A percentile compares a stretch with the other conserved stretches of the same genome.
Conservation (phyloP, 164 flowering plant species). For the Paratinospora sagittata region DNA sequence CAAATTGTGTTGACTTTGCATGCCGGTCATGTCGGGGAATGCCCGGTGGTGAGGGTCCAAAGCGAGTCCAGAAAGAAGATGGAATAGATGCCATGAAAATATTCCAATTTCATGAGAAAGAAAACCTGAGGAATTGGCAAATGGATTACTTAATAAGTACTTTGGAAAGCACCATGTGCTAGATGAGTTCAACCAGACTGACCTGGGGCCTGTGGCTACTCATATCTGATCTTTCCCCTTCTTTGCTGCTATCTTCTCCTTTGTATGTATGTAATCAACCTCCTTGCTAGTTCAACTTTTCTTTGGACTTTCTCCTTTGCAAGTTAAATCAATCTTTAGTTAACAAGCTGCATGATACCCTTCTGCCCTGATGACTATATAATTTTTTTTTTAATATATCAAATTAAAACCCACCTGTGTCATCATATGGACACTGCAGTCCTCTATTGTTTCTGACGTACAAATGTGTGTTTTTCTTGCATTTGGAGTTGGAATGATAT, state of each 20-base stretch:
- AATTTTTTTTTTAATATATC: neutral
- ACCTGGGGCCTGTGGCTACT: neutral
- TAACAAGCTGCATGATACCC: conserved; percentile 5
- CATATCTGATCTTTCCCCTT: neutral
- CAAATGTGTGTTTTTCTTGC: too few relatives aligned
- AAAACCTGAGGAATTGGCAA: too few relatives aligned
- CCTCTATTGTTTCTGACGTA: too few relatives aligned
- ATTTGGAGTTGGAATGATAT: too few relatives aligned
- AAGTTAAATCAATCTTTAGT: neutral
- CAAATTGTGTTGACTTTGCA: too few relatives aligned
- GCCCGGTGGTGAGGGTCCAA: too few relatives aligned
- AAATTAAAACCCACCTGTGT: neutral
- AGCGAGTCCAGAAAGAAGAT: too few relatives aligned
- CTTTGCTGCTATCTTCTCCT: too few relatives aligned
- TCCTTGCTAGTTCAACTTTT: neutral
- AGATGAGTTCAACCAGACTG: conserved; percentile 33
- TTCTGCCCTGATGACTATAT: neutral
- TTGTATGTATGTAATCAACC: conserved; percentile 3
- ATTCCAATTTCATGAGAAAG: too few relatives aligned
- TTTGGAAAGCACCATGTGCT: conserved; percentile 77
- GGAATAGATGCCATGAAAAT: too few relatives aligned
- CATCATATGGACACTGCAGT: neutral
- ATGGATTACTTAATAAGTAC: too few relatives aligned
- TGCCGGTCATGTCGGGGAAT: too few relatives aligned
- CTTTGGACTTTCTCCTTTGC: neutral